phyloP scores from a whole-genome alignment of 495 filamentous ascomycete species.

The Podospora didyma region DNA sequence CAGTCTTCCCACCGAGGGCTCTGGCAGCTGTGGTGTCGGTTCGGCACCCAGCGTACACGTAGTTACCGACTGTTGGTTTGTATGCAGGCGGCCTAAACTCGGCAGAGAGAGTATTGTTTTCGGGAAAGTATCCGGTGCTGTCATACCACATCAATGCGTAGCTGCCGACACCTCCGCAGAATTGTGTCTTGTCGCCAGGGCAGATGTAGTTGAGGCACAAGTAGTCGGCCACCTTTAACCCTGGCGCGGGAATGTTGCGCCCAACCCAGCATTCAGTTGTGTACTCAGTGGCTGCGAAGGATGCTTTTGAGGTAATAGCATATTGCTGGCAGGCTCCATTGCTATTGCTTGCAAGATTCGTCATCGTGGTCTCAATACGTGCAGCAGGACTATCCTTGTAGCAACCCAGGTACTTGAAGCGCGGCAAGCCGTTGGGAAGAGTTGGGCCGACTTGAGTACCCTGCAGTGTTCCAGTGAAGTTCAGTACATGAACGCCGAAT shows the following conservation, averaged over 20 bases:
- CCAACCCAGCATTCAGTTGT: constrained; percentile 28
- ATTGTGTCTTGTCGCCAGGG: constrained; percentile 29
- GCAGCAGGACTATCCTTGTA: constrained; percentile 28
- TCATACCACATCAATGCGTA: constrained; percentile 16
- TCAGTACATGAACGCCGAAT: constrained; percentile 32
- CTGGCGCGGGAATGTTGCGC: constrained; percentile 27
- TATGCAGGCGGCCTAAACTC: constrained; percentile 12
- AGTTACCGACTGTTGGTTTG: constrained; percentile 24
- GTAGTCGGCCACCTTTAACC: constrained; percentile 20
- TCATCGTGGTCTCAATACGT: constrained; percentile 25
- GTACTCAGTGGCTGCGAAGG: constrained; percentile 35
- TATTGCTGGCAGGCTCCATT: constrained; percentile 35
- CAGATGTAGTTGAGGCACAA: constrained; percentile 30
- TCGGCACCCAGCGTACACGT: constrained; percentile 29
- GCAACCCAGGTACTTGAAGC: constrained; percentile 37
- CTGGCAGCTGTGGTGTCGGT: constrained; percentile 22
- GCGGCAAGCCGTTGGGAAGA: constrained; percentile 18
- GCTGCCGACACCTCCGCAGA: constrained; percentile 31
- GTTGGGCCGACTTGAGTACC: constrained; percentile 27
- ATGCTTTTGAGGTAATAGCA: constrained; percentile 20
- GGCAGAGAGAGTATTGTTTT: constrained; percentile 9
- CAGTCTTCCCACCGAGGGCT: constrained; percentile 14
- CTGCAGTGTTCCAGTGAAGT: constrained; percentile 27
- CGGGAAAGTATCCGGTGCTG: constrained; percentile 9
- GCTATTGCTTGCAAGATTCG: constrained; percentile 21